A percentile compares a stretch with the other conserved stretches of the same genome.
Evolutionary conservation across 495 filamentous ascomycete species (phyloP).

Genomic region (Hypoxylon cercidicola): DNA sequence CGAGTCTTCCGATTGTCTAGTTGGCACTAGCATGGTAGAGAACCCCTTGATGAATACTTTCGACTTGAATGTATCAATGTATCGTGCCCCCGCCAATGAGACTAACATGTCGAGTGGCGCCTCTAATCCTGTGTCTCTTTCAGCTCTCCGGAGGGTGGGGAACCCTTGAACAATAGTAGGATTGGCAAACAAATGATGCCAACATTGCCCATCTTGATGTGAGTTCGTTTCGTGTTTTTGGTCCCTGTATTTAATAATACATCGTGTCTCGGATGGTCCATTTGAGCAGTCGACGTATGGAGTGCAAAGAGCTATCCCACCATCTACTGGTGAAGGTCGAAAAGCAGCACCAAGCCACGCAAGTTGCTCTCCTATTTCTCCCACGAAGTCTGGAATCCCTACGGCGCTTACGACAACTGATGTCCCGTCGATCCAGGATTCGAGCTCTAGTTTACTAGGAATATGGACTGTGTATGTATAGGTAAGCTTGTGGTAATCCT

Average conservation of each 20-base stretch:
- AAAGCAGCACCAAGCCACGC: constrained; percentile 22
- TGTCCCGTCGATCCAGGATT: not conserved
- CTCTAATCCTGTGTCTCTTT: constrained; percentile 27
- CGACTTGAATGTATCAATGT: constrained; percentile 14
- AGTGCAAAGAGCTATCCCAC: not conserved
- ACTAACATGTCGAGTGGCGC: constrained; percentile 29
- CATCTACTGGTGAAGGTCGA: constrained; percentile 7
- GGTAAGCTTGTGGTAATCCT: not conserved
- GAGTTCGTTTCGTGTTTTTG: not conserved
- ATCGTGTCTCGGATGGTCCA: not conserved
- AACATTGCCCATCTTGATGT: constrained; percentile 10
- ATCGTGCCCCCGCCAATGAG: constrained; percentile 14
- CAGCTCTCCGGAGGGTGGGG: constrained; percentile 5
- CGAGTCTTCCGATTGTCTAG: constrained; percentile 3
- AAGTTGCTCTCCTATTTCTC: constrained; percentile 24
- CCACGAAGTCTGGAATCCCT: constrained; percentile 4
- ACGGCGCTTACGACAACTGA: constrained; percentile 3
- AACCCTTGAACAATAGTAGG: constrained; percentile 25
- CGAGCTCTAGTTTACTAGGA: not conserved
- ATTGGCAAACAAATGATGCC: constrained; percentile 23
- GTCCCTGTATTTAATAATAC: not conserved
- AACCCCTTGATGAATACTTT: constrained; percentile 33
- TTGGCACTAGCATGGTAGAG: constrained; percentile 29
- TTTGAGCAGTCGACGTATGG: not conserved
- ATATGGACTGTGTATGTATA: not conserved